phyloP scores from a whole-genome alignment of 805 yeast genomes.

The Cyberlindnera mycetangii region DNA sequence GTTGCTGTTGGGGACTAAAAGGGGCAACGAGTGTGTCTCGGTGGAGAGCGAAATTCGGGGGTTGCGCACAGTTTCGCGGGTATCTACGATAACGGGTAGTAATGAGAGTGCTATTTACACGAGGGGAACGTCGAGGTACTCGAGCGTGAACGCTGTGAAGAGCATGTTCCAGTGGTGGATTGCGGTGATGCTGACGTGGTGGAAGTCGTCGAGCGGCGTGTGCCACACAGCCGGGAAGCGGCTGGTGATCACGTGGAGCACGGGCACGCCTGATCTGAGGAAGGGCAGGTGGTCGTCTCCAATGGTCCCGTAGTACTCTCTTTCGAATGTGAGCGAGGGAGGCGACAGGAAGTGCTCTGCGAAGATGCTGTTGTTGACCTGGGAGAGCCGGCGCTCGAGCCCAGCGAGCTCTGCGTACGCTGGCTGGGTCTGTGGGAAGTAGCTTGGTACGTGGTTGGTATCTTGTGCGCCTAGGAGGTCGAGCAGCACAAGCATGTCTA shows the following conservation, averaged over 20 bases:
- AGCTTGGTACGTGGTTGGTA: conserved; percentile 35
- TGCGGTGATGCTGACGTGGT: conserved; percentile 36
- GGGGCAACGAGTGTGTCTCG: too few species aligned
- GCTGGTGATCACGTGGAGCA: conserved; percentile 51
- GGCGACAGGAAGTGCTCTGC: conserved; percentile 8
- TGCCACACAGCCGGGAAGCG: conserved; percentile 55
- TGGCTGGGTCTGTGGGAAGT: conserved; percentile 38
- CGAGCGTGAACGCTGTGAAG: conserved; percentile 37
- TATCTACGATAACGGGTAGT: neutral
- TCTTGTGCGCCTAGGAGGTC: conserved; percentile 46
- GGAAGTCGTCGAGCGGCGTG: conserved; percentile 44
- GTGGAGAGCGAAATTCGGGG: too few species aligned
- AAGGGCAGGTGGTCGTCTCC: conserved; percentile 59
- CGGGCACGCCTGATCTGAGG: conserved; percentile 41
- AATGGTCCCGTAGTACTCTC: conserved; percentile 22
- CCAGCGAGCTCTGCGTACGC: conserved; percentile 35
- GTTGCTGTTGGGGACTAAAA: too few species aligned
- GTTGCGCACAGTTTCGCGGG: neutral
- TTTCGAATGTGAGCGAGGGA: conserved; percentile 17
- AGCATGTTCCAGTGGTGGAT: conserved; percentile 46
- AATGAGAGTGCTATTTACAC: neutral
- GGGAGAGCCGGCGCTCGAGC: conserved; percentile 31
- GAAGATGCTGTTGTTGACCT: conserved; percentile 10
- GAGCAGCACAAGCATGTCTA: conserved; percentile 46
- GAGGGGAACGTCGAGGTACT: conserved; percentile 26